Conservation (phyloP, 2,329 filamentous ascomycete species). For the Corynespora cassiicola region DNA sequence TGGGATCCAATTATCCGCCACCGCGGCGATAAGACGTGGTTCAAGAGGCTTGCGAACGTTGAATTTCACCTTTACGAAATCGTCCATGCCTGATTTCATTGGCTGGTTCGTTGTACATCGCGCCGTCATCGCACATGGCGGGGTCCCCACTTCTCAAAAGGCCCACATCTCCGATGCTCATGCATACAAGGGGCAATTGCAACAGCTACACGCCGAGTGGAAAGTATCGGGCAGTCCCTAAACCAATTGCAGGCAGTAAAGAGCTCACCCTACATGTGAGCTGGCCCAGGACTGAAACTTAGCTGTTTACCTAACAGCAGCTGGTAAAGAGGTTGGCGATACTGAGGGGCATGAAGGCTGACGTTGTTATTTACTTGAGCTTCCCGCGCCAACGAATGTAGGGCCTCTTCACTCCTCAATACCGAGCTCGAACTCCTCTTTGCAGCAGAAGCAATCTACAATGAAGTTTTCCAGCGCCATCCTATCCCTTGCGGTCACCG, state of each 20-base stretch:
- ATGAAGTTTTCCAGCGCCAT: constrained; percentile 37
- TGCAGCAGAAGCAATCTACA: no score
- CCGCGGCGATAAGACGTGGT: constrained; percentile 36
- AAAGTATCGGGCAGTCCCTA: no score
- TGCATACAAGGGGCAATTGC: constrained; percentile 7
- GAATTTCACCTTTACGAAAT: constrained; percentile 31
- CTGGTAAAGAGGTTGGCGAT: constrained; percentile 34
- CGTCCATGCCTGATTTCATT: constrained; percentile 20
- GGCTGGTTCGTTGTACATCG: constrained; percentile 18
- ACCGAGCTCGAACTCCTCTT: no score
- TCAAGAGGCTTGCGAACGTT: constrained; percentile 15
- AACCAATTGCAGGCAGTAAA: constrained; percentile 26
- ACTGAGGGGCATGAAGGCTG: constrained; percentile 23
- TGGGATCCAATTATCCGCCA: constrained; percentile 10
- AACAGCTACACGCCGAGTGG: constrained; percentile 12
- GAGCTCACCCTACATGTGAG: constrained; percentile 27
- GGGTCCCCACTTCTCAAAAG: constrained; percentile 27
- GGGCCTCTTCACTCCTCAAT: no score
- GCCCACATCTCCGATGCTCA: constrained; percentile 9
- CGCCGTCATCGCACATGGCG: constrained; percentile 34
- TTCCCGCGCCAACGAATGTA: constrained; percentile 16
- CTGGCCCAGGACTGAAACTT: constrained; percentile 36
- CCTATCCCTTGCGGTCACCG: constrained; percentile 55
- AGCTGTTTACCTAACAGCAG: constrained; percentile 42
- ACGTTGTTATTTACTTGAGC: constrained; percentile 26